Evolutionary conservation across 2,329 filamentous ascomycete species (phyloP).

Genomic region (Fusarium sp.): DNA sequence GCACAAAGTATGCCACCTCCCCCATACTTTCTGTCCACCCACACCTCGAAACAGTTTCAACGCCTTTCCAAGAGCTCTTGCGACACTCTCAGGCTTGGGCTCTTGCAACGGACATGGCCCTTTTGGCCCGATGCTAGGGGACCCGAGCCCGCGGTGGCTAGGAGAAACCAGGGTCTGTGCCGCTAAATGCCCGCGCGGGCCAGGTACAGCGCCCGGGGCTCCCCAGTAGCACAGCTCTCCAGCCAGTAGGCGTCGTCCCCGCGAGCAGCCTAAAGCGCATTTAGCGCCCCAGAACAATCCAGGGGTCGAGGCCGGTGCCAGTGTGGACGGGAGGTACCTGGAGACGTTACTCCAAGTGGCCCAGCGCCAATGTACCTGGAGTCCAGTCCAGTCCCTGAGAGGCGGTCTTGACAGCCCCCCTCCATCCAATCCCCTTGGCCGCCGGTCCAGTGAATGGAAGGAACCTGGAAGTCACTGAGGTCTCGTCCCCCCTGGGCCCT

Average conservation of each 20-base stretch:
- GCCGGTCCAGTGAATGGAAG: constrained; percentile 27
- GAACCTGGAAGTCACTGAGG: constrained; percentile 28
- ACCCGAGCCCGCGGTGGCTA: constrained; percentile 31
- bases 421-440: constrained; percentile 16
- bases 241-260: constrained; percentile 35
- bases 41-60: constrained; percentile 3
- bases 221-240: constrained; percentile 11
- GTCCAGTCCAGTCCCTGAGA: constrained; percentile 9
- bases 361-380: constrained; percentile 34
- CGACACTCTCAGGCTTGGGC: constrained; percentile 1
- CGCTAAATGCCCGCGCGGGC: constrained; percentile 38
- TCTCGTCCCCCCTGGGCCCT: constrained; percentile 18
- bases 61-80: constrained; percentile 5
- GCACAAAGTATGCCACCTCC: not conserved
- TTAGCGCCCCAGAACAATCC: constrained; percentile 23
- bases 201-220: constrained; percentile 31
- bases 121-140: constrained; percentile 33
- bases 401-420: constrained; percentile 40
- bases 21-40: not conserved
- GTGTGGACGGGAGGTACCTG: constrained; percentile 33
- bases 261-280: constrained; percentile 4
- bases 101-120: constrained; percentile 3
- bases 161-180: constrained; percentile 24
- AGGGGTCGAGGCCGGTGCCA: constrained; percentile 33
- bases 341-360: constrained; percentile 24